Evolutionary conservation across 1,284 basidiomycete genomes (phyloP).

Genomic region (Exsudoporus floridanus): DNA sequence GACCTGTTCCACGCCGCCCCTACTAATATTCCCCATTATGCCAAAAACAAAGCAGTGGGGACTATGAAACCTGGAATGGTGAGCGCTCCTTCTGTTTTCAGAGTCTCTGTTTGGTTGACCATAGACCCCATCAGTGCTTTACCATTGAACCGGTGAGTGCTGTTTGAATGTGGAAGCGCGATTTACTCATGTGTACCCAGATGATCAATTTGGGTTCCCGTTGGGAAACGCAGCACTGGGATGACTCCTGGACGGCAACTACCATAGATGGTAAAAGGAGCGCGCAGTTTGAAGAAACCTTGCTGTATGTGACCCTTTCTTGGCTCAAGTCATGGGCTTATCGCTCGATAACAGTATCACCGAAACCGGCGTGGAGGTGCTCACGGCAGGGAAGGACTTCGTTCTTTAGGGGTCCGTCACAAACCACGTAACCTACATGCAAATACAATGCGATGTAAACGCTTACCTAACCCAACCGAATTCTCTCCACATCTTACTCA

Average conservation of each 20-base stretch:
- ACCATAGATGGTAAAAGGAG: slow-evolving; percentile 86
- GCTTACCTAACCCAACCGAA: too few species aligned
- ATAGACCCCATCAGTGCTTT: slow-evolving; percentile 47
- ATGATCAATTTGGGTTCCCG: slow-evolving; percentile 89
- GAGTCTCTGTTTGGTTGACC: slow-evolving; percentile 5
- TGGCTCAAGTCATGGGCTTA: slow-evolving; percentile 11
- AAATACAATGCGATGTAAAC: slow-evolving; percentile 20
- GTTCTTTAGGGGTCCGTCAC: slow-evolving; percentile 32
- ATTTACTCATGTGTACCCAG: slow-evolving; percentile 38
- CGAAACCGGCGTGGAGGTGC: slow-evolving; percentile 85
- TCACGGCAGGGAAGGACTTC: slow-evolving; percentile 64
- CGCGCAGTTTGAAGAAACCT: slow-evolving; percentile 95
- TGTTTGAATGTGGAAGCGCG: neutral
- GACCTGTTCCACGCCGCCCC: slow-evolving; percentile 76
- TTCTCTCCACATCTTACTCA: too few species aligned
- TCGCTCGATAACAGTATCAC: slow-evolving; percentile 66
- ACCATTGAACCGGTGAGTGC: slow-evolving; percentile 75
- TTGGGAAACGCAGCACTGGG: slow-evolving; percentile 78
- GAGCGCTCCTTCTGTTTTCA: slow-evolving; percentile 16
- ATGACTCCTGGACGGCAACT: slow-evolving; percentile 92
- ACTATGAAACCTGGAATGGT: slow-evolving; percentile 87
- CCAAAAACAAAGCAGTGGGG: slow-evolving; percentile 81
- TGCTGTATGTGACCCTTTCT: slow-evolving; percentile 58
- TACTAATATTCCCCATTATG: slow-evolving; percentile 83
- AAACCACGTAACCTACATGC: slow-evolving; percentile 24